Conservation (phyloP, 2,329 filamentous ascomycete genomes). For the Pezicula rhizophila region DNA sequence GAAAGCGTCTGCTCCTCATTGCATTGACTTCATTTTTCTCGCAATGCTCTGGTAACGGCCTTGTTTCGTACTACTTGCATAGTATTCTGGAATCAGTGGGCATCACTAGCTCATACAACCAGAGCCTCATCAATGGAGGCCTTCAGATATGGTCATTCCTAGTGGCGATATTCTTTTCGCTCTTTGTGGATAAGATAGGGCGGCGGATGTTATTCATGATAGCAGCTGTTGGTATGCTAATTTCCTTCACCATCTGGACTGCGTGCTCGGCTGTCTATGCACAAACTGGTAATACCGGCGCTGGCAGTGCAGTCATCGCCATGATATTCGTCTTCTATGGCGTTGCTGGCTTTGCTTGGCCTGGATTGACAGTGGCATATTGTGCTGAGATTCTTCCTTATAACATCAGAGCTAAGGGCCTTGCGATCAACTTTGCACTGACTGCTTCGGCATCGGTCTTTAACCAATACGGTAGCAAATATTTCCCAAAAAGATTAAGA, state of each 20-base stretch:
- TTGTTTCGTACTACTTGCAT: slow-evolving; percentile 30
- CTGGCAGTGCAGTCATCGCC: slow-evolving; percentile 26
- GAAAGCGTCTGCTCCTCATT: slow-evolving; percentile 43
- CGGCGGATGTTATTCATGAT: slow-evolving; percentile 6
- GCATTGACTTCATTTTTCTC: slow-evolving; percentile 44
- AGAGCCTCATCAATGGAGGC: slow-evolving; percentile 8
- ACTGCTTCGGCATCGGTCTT: slow-evolving; percentile 12
- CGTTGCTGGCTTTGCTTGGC: slow-evolving; percentile 22
- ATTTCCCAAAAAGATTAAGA: background rate
- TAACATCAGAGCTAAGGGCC: slow-evolving; percentile 9
- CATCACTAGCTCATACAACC: slow-evolving; percentile 5
- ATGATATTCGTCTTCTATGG: slow-evolving; percentile 30
- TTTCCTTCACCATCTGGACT: slow-evolving; percentile 26
- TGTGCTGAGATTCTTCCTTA: slow-evolving; percentile 11
- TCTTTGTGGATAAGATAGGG: slow-evolving; percentile 15
- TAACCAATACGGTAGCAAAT: slow-evolving; percentile 6
- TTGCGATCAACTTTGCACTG: slow-evolving; percentile 12
- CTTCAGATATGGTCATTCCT: slow-evolving; percentile 21
- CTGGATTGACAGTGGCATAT: slow-evolving; percentile 11
- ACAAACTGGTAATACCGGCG: slow-evolving; percentile 9
- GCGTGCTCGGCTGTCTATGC: slow-evolving; percentile 7
- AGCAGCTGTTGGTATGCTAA: slow-evolving; percentile 12
- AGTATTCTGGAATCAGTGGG: slow-evolving; percentile 5
- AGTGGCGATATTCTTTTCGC: slow-evolving; percentile 2
- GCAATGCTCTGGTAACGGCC: slow-evolving; percentile 46